phyloP scores from a whole-genome alignment of 768 basidiomycete species.

The Trametes villosa region DNA sequence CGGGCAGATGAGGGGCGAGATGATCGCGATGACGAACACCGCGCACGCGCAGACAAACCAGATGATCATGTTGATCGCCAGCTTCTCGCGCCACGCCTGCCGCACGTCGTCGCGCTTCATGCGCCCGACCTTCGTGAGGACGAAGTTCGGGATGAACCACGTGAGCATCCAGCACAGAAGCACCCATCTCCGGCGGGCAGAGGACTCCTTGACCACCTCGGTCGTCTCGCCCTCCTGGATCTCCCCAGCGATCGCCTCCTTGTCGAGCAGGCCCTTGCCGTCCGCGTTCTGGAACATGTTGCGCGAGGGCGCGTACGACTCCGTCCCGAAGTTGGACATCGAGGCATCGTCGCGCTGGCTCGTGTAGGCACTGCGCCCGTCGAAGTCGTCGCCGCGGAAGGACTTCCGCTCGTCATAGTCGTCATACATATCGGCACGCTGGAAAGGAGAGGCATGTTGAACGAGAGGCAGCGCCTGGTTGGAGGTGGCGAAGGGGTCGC shows the following conservation, averaged over 20 bases:
- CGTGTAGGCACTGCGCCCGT: constrained; percentile 77
- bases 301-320: constrained; percentile 90
- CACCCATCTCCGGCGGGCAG: constrained; percentile 87
- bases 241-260: constrained; percentile 84
- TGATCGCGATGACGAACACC: constrained; percentile 89
- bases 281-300: constrained; percentile 95
- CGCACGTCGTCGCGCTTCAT: constrained; percentile 95
- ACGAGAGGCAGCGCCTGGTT: constrained; percentile 84
- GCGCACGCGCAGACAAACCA: constrained; percentile 92
- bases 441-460: constrained; percentile 79
- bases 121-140: constrained; percentile 73
- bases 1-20: constrained; percentile 91
- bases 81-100: constrained; percentile 97
- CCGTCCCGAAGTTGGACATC: constrained; percentile 83
- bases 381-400: constrained; percentile 76
- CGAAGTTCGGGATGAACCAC: constrained; percentile 83
- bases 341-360: constrained; percentile 81
- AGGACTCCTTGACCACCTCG: constrained; percentile 83
- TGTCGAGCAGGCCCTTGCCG: constrained; percentile 71
- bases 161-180: constrained; percentile 86
- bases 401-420: constrained; percentile 80
- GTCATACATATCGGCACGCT: constrained; percentile 74
- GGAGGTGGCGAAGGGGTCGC: constrained; percentile 61
- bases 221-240: constrained; percentile 87
- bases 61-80: constrained; percentile 93